Evolutionary conservation across 2,329 filamentous ascomycete genomes (phyloP).

Genomic region (Pseudocercospora cruenta): DNA sequence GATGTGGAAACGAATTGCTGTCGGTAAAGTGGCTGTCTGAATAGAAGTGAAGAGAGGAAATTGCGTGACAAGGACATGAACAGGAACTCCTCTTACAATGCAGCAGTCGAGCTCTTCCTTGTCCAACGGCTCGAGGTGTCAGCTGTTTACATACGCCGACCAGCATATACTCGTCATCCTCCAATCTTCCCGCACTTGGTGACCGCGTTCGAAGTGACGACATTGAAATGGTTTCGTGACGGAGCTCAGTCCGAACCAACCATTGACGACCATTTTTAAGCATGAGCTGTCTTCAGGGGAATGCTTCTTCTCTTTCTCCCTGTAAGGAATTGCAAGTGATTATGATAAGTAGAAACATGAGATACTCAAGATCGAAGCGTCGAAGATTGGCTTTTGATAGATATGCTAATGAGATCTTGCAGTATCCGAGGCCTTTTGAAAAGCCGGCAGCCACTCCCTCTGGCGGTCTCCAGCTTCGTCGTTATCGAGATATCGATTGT

Average conservation of each 20-base stretch:
- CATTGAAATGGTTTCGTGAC: neutral
- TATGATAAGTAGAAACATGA: too few species aligned
- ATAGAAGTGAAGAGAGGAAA: conserved; percentile 4
- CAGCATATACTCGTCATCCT: conserved; percentile 6
- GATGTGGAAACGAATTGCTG: neutral
- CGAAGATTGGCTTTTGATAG: too few species aligned
- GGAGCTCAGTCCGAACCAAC: neutral
- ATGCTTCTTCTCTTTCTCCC: too few species aligned
- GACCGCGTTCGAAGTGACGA: neutral
- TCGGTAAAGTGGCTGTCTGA: neutral
- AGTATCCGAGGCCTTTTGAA: too few species aligned
- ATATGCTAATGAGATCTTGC: too few species aligned
- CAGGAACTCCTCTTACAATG: neutral
- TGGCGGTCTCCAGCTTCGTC: too few species aligned
- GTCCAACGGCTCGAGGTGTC: neutral
- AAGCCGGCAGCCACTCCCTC: too few species aligned
- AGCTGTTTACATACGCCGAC: conserved; percentile 1
- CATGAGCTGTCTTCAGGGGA: too few species aligned
- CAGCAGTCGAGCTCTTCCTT: neutral
- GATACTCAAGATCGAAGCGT: neutral
- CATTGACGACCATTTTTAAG: neutral
- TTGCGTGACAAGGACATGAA: conserved; percentile 22
- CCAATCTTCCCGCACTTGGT: neutral
- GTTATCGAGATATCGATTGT: too few species aligned
- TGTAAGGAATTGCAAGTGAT: too few species aligned